Evolutionary conservation across 106 monocot genomes (phyloP).

Genomic region (Iris macrosiphon): DNA sequence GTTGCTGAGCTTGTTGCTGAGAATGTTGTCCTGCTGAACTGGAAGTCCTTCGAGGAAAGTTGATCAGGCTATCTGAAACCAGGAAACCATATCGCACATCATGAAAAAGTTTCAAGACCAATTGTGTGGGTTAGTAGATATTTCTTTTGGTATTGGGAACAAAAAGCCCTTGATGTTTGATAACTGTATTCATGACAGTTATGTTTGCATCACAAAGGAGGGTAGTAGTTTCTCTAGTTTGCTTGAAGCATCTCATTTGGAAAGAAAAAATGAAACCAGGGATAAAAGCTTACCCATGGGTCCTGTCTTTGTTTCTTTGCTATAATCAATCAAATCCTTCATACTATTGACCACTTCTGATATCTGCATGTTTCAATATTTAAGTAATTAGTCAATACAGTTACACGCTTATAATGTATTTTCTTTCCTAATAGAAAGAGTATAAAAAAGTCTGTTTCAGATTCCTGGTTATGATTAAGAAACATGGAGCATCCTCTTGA

Average conservation of each 20-base stretch:
- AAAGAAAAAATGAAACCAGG: not conserved
- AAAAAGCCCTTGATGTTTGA: not conserved
- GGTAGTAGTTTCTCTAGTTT: no score
- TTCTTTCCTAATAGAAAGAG: no score
- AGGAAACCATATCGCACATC: not conserved
- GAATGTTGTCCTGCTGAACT: constrained; percentile 24
- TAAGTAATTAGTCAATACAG: not conserved
- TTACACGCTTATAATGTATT: no score
- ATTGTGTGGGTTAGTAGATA: not conserved
- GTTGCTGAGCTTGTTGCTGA: constrained; percentile 38
- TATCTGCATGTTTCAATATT: constrained; percentile 18
- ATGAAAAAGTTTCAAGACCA: no score
- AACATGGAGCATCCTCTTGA: not conserved
- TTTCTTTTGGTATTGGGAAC: not conserved
- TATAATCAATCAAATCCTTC: constrained; percentile 65
- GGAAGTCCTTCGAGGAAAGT: constrained; percentile 61
- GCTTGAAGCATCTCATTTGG: not conserved
- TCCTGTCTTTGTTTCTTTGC: constrained; percentile 45
- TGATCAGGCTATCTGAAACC: constrained; percentile 58
- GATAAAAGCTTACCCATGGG: constrained; percentile 39
- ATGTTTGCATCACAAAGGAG: not conserved
- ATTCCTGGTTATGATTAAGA: not conserved
- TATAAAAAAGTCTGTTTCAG: no score
- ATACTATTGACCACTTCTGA: constrained; percentile 53
- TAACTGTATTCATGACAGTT: not conserved